phyloP scores from a whole-genome alignment of 139 green algal genomes.

The Mesotaenium endlicherianum region DNA sequence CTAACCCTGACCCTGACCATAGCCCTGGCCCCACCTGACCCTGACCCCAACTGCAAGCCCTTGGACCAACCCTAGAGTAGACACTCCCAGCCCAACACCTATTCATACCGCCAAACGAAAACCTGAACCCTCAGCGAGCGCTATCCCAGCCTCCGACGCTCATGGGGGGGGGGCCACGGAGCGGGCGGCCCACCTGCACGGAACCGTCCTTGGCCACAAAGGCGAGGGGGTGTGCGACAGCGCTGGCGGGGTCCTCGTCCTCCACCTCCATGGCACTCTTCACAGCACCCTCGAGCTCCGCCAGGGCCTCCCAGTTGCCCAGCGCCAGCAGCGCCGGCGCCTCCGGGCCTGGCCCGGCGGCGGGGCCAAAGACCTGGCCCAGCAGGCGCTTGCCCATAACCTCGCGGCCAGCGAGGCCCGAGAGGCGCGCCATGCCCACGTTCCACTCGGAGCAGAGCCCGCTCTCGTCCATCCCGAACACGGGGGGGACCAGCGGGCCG shows the following conservation, averaged over 20 bases:
- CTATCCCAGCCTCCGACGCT: too few species aligned
- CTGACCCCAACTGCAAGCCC: too few species aligned
- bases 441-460: slow-evolving; percentile 12
- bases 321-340: slow-evolving; percentile 3
- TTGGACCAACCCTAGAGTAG: too few species aligned
- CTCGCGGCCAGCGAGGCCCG: not conserved
- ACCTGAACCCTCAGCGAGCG: too few species aligned
- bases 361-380: slow-evolving; percentile 31
- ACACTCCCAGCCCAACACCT: too few species aligned
- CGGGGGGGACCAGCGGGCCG: slow-evolving; percentile 32
- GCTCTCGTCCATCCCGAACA: slow-evolving; percentile 19
- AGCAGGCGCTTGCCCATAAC: slow-evolving; percentile 11
- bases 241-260: not conserved
- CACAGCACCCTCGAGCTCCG: slow-evolving; percentile 3
- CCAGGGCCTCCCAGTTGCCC: not conserved
- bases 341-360: too few species aligned
- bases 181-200: slow-evolving; percentile 9
- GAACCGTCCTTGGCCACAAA: not conserved
- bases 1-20: too few species aligned
- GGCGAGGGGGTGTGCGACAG: slow-evolving; percentile 2
- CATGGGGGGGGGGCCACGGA: too few species aligned
- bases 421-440: not conserved
- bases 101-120: too few species aligned
- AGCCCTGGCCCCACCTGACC: too few species aligned
- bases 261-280: slow-evolving; percentile 33